A percentile compares a stretch with the other conserved stretches of the same genome.
Evolutionary conservation across 306 rosid genomes (phyloP).

Genomic region (Mimosa pudica): DNA sequence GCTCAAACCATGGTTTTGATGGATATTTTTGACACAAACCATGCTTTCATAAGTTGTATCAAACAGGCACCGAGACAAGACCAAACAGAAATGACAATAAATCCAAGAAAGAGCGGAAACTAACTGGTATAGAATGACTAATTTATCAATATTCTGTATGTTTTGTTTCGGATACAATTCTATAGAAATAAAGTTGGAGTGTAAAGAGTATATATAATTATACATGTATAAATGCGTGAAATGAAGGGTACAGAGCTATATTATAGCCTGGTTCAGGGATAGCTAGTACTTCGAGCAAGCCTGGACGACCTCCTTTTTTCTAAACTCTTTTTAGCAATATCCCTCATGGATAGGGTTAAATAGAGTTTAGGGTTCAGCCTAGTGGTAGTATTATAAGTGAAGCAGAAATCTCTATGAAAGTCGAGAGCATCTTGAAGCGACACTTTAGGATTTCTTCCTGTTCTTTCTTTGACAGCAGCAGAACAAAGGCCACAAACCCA

Average conservation of each 20-base stretch:
- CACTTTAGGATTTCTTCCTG: conserved; percentile 8
- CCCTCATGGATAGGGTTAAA: conserved; percentile 60
- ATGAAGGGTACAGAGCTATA: background rate
- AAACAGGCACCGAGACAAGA: background rate
- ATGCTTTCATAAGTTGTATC: no score
- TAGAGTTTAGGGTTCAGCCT: conserved; percentile 72
- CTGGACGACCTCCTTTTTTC: conserved; percentile 42
- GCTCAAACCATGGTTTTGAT: no score
- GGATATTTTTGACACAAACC: no score
- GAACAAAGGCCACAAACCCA: conserved; percentile 89
- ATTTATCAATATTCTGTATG: no score
- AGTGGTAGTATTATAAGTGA: conserved; percentile 46
- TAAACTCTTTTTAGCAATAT: conserved; percentile 52
- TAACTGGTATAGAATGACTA: background rate
- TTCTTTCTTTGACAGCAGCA: conserved; percentile 66
- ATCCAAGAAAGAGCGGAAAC: background rate
- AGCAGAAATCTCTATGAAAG: conserved; percentile 53
- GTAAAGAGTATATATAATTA: background rate
- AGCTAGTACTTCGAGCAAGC: conserved; percentile 55
- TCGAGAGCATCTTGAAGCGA: conserved; percentile 50
- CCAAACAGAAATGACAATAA: background rate
- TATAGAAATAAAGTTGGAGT: background rate
- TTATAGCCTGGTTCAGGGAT: conserved; percentile 33
- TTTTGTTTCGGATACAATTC: background rate
- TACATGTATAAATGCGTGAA: background rate